A percentile compares a stretch with the other conserved stretches of the same genome.
Evolutionary conservation across 164 flowering plant genomes (phyloP).

Genomic region (Vitis amurensis): DNA sequence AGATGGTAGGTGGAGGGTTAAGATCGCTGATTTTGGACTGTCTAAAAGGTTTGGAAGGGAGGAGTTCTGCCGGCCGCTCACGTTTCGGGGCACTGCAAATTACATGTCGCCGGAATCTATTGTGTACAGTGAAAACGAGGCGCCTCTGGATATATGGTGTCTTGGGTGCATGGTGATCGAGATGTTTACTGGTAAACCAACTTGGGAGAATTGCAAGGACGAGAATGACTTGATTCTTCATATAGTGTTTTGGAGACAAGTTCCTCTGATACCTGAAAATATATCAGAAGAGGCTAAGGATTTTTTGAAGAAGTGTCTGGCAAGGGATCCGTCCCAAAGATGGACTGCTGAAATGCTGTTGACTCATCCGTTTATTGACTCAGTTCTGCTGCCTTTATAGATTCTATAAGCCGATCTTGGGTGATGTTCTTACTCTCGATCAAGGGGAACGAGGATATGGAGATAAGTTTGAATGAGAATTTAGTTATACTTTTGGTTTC

Average conservation of each 20-base stretch:
- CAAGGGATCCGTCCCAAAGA: slow-evolving; percentile 47
- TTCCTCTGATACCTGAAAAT: no score
- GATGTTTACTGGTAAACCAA: not conserved
- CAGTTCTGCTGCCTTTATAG: no score
- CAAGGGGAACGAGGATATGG: no score
- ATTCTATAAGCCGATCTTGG: no score
- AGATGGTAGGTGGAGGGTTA: not conserved
- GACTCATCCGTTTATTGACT: slow-evolving; percentile 54
- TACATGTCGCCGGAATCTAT: slow-evolving; percentile 8
- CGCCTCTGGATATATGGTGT: not conserved
- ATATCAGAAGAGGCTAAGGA: slow-evolving; percentile 60
- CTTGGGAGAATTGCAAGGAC: not conserved
- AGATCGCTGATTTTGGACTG: slow-evolving; percentile 7
- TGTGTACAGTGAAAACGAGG: not conserved
- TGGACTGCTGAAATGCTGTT: slow-evolving; percentile 64
- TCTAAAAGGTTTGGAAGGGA: no score
- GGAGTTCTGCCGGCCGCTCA: no score
- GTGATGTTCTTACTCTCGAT: no score
- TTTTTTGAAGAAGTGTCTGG: slow-evolving; percentile 64
- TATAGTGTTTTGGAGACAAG: no score
- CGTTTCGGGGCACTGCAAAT: not conserved
- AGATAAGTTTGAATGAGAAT: no score
- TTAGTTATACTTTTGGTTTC: no score
- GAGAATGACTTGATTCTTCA: no score
- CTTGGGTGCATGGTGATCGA: slow-evolving; percentile 2